Percentiles rank a stretch among this genome's conserved stretches.
phyloP scores from a whole-genome alignment of 495 filamentous ascomycete species.

The Penicillium crystallinum region DNA sequence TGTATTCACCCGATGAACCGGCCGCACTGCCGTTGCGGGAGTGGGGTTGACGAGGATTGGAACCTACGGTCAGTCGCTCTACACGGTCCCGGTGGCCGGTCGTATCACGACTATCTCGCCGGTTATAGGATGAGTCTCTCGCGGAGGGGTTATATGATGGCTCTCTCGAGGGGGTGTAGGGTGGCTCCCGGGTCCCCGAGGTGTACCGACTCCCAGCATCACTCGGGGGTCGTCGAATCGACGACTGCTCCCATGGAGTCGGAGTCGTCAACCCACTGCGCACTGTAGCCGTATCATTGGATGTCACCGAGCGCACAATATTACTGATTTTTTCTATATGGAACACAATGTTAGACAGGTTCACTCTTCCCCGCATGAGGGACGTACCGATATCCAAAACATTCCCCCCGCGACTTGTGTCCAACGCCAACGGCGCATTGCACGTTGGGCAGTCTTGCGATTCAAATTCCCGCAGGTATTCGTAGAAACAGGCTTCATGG shows the following conservation, averaged over 20 bases:
- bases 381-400: conserved; percentile 82
- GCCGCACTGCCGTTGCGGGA: conserved; percentile 71
- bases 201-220: conserved; percentile 42
- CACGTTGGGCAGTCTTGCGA: conserved; percentile 94
- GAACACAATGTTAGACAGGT: conserved; percentile 8
- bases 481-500: conserved; percentile 98
- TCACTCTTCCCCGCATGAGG: conserved; percentile 1
- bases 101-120: conserved; percentile 55
- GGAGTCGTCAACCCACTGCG: conserved; percentile 51
- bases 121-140: conserved; percentile 6
- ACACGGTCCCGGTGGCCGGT: conserved; percentile 46
- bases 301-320: conserved; percentile 81
- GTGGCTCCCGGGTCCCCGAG: conserved; percentile 6
- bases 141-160: conserved; percentile 2
- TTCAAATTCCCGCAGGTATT: conserved; percentile 94
- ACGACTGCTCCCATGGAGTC: conserved; percentile 55
- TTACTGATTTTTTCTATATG: conserved; percentile 83
- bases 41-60: conserved; percentile 44
- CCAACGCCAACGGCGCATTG: conserved; percentile 85
- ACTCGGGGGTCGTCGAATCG: conserved; percentile 42
- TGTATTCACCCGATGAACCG: conserved; percentile 71
- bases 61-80: conserved; percentile 53
- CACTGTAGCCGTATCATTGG: conserved; percentile 51
- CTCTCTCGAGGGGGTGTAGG: not conserved
- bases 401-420: conserved; percentile 93